Conservation (phyloP, 228 moss, liverwort and hornwort species). For the Sphagnum fallax region DNA sequence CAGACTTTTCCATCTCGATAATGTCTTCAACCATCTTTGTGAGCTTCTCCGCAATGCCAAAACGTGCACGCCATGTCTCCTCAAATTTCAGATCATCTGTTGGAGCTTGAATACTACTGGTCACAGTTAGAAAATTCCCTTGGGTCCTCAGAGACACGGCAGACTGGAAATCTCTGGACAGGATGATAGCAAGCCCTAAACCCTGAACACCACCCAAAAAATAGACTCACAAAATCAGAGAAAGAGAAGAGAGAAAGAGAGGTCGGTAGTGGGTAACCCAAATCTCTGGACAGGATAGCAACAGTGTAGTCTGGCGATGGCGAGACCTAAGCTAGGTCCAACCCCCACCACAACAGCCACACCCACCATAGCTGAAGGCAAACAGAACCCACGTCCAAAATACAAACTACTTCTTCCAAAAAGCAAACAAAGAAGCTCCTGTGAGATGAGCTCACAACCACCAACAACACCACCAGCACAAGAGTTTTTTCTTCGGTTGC, state of each 20-base stretch:
- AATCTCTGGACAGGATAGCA: slow-evolving; percentile 33
- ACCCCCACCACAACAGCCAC: slow-evolving; percentile 35
- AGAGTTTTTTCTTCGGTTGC: too few species aligned
- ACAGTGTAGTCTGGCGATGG: slow-evolving; percentile 32
- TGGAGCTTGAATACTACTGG: too few species aligned
- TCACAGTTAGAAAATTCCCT: background rate
- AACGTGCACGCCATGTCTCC: too few species aligned
- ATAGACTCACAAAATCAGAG: background rate
- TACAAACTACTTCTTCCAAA: too few species aligned
- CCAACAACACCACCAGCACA: too few species aligned
- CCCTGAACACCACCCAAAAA: background rate
- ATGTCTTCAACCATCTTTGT: slow-evolving; percentile 17
- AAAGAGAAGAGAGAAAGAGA: background rate
- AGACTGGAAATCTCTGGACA: background rate
- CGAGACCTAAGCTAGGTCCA: slow-evolving; percentile 32
- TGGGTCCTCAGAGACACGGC: background rate
- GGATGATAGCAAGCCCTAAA: background rate
- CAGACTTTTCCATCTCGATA: slow-evolving; percentile 16
- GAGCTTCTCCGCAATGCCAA: slow-evolving; percentile 4
- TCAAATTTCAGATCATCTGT: too few species aligned
- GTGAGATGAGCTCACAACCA: too few species aligned
- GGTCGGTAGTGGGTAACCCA: slow-evolving; percentile 8
- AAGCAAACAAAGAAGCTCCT: too few species aligned
- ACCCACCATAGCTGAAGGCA: slow-evolving; percentile 10
- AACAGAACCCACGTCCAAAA: background rate